Percentiles rank a stretch among this genome's conserved stretches.
These are phyloP conservation scores for Penicillium riverlandense DNA, from an alignment of 495 filamentous ascomycete genomes.

Conservation along the genomic window DNA sequence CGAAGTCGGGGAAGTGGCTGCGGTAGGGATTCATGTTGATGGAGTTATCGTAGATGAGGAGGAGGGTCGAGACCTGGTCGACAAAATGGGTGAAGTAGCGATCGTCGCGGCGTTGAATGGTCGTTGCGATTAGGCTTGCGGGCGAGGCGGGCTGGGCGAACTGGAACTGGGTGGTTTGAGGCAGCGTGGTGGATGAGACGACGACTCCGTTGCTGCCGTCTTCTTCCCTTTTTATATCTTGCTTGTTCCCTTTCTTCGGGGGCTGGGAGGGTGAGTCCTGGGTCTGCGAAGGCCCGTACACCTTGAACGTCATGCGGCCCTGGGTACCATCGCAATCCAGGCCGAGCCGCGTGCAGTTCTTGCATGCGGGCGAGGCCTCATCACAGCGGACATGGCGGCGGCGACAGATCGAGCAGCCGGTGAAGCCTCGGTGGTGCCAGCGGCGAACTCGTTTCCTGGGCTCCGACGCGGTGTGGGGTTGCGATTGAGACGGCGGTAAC, in stretches of 20 bases:
- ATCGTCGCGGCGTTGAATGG: constrained; percentile 21
- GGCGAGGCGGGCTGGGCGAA: constrained; percentile 22
- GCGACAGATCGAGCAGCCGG: constrained; percentile 35
- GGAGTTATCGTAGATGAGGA: constrained; percentile 33
- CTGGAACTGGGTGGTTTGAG: constrained; percentile 10
- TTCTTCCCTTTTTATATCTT: constrained; percentile 7
- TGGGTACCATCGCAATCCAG: constrained; percentile 34
- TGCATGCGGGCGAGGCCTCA: constrained; percentile 34
- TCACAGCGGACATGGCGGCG: constrained; percentile 39
- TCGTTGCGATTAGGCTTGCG: constrained; percentile 11
- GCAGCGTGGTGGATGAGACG: constrained; percentile 14
- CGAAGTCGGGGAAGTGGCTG: constrained; percentile 28
- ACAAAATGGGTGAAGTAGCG: constrained; percentile 34
- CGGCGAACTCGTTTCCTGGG: constrained; percentile 37
- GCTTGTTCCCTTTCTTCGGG: constrained; percentile 16
- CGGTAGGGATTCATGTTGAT: constrained; percentile 32
- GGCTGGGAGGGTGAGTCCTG: constrained; percentile 9
- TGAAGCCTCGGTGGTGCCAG: constrained; percentile 35
- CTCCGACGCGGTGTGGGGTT: constrained; percentile 8
- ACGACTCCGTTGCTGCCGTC: constrained; percentile 9
- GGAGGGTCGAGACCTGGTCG: constrained; percentile 28
- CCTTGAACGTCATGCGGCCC: constrained; percentile 37
- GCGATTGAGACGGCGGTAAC: constrained; percentile 8
- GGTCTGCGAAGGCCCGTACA: constrained; percentile 26
- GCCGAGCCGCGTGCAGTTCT: constrained; percentile 31